phyloP scores from a whole-genome alignment of 148 eudicot species.

The Spergularia bocconei region DNA sequence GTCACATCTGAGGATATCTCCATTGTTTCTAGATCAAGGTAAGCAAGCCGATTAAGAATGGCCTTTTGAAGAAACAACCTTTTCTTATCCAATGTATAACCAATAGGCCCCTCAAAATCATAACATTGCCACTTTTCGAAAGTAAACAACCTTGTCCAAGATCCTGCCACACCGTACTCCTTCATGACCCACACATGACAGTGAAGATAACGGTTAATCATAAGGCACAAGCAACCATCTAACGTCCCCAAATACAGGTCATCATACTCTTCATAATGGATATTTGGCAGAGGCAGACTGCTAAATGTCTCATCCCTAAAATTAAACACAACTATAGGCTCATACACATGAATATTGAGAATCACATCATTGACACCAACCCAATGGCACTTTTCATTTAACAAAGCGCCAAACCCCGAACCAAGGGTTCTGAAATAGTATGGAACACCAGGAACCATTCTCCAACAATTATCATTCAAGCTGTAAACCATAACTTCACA shows the following conservation, averaged over 20 bases:
- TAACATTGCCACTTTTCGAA: not conserved
- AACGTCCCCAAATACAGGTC: not conserved
- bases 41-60: not conserved
- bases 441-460: not conserved
- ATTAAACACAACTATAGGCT: not conserved
- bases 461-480: slow-evolving; percentile 6
- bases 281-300: not conserved
- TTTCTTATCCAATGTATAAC: not conserved
- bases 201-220: not conserved
- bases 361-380: not conserved
- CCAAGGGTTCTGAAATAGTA: not conserved
- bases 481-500: slow-evolving; percentile 19
- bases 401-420: not conserved
- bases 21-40: slow-evolving; percentile 10
- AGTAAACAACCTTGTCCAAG: slow-evolving; percentile 10
- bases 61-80: not conserved
- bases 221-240: slow-evolving; percentile 15
- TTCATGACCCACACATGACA: slow-evolving; percentile 13
- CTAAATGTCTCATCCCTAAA: slow-evolving; percentile 2
- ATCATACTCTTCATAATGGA: not conserved
- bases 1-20: not conserved
- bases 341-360: no score
- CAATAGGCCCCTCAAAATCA: not conserved
- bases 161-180: slow-evolving; percentile 12
- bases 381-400: not conserved